A percentile compares a stretch with the other conserved stretches of the same genome.
Conservation (phyloP, 768 basidiomycete genomes). For the Hemileccinum impolitum region DNA sequence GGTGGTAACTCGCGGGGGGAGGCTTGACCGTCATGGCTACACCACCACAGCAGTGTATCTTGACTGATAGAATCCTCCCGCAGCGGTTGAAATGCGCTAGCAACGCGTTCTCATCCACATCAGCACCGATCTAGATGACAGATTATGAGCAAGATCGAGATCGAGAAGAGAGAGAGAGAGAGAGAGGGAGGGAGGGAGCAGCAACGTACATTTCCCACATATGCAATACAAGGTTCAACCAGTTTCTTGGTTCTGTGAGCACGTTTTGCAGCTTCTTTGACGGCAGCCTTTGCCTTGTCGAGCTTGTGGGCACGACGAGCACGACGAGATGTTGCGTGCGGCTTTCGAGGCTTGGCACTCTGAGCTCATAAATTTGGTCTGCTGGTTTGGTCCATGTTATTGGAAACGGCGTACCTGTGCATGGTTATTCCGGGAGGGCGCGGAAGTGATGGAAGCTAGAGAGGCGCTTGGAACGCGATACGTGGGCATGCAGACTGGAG, state of each 20-base stretch:
- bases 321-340: slow-evolving; percentile 4
- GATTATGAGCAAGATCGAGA: slow-evolving; percentile 1
- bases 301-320: slow-evolving; percentile 10
- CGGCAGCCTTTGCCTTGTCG: slow-evolving; percentile 14
- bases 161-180: neutral
- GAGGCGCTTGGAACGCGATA: slow-evolving; percentile 22
- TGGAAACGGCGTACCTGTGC: slow-evolving; percentile 12
- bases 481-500: slow-evolving; percentile 9
- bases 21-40: slow-evolving; percentile 27
- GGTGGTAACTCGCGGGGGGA: slow-evolving; percentile 25
- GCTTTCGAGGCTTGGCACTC: slow-evolving; percentile 6
- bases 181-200: too few species aligned
- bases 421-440: neutral
- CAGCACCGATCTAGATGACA: slow-evolving; percentile 31
- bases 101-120: slow-evolving; percentile 23
- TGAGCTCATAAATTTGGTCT: neutral
- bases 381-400: neutral
- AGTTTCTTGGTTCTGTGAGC: slow-evolving; percentile 4
- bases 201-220: slow-evolving; percentile 59
- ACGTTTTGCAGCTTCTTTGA: slow-evolving; percentile 19
- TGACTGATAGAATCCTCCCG: slow-evolving; percentile 20
- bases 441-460: neutral
- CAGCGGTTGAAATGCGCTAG: slow-evolving; percentile 21
- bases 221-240: slow-evolving; percentile 37
- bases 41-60: slow-evolving; percentile 33